A percentile compares a stretch with the other conserved stretches of the same genome.
Evolutionary conservation across 2,329 filamentous ascomycete species (phyloP).

Genomic region (Magnaporthiopsis rhizophila): DNA sequence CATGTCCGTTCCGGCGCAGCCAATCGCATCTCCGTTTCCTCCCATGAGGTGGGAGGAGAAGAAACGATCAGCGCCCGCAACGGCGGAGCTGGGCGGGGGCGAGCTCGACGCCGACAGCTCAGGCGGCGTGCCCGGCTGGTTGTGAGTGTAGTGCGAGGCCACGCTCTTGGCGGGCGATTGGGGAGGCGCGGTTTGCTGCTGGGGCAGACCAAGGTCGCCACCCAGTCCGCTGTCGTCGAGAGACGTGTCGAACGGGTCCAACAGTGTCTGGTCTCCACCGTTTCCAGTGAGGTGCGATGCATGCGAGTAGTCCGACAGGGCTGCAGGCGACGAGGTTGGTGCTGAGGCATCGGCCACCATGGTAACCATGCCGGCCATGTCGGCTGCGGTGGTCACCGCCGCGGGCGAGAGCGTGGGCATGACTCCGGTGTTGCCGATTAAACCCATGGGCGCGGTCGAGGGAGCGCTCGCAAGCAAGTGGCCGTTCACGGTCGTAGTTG

Average conservation of each 20-base stretch:
- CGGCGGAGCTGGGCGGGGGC: constrained; percentile 27
- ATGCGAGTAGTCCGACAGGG: constrained; percentile 35
- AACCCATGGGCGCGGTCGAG: constrained; percentile 31
- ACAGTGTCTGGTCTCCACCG: constrained; percentile 6
- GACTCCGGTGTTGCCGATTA: not conserved
- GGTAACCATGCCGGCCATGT: constrained; percentile 17
- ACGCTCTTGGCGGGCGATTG: constrained; percentile 42
- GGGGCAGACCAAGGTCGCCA: not conserved
- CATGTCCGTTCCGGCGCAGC: not conserved
- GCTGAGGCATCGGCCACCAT: constrained; percentile 19
- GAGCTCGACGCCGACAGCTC: constrained; percentile 55
- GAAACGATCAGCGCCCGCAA: constrained; percentile 24
- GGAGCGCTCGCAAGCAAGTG: constrained; percentile 24
- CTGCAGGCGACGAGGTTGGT: constrained; percentile 33
- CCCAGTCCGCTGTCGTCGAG: not conserved
- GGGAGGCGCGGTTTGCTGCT: constrained; percentile 3
- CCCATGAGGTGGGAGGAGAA: constrained; percentile 31
- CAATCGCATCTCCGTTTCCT: constrained; percentile 16
- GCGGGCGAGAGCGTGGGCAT: not conserved
- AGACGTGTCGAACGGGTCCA: not conserved
- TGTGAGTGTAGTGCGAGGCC: constrained; percentile 39
- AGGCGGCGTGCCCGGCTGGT: constrained; percentile 37
- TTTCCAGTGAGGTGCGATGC: constrained; percentile 40
- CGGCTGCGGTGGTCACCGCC: constrained; percentile 7
- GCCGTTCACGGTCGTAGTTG: constrained; percentile 27